A percentile compares a stretch with the other conserved stretches of the same genome.
These are phyloP conservation scores for Pythium dissimile DNA, from an alignment of 352 stramenopile genomes.

Conservation along the genomic window DNA sequence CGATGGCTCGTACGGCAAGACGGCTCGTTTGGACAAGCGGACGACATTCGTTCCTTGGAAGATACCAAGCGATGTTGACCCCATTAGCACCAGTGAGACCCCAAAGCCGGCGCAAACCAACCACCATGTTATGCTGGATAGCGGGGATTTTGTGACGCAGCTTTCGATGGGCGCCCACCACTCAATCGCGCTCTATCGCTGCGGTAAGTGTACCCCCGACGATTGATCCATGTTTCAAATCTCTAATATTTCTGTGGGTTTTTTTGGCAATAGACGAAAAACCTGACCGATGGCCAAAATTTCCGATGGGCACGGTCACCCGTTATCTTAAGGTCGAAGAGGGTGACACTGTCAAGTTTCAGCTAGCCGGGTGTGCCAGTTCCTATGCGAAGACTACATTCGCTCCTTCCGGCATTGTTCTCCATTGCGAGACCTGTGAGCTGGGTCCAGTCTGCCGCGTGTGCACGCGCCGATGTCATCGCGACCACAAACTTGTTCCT, in stretches of 20 bases:
- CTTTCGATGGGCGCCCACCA: constrained; percentile 58
- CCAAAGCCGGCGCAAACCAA: constrained; percentile 2
- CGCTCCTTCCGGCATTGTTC: constrained; percentile 35
- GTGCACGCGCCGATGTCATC: constrained; percentile 54
- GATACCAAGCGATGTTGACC: constrained; percentile 20
- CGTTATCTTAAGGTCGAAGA: constrained; percentile 14
- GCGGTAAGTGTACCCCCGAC: background rate
- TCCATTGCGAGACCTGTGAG: constrained; percentile 46
- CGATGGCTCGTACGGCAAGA: constrained; percentile 50
- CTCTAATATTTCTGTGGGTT: background rate
- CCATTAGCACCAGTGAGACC: background rate
- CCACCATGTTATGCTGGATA: constrained; percentile 13
- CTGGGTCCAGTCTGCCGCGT: constrained; percentile 41
- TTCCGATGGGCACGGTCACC: constrained; percentile 33
- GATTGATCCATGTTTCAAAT: background rate
- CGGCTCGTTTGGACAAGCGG: constrained; percentile 30
- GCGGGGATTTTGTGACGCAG: constrained; percentile 42
- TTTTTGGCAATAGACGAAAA: constrained; percentile 18
- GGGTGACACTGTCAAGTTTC: constrained; percentile 7
- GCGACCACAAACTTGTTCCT: constrained; percentile 24
- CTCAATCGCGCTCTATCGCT: constrained; percentile 48
- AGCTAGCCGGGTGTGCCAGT: constrained; percentile 20
- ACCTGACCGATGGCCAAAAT: constrained; percentile 67
- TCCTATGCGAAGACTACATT: constrained; percentile 24
- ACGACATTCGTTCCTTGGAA: constrained; percentile 68